These are phyloP conservation scores for Sporothrix luriei DNA, from an alignment of 2,329 filamentous ascomycete genomes.

Conservation along the genomic window DNA sequence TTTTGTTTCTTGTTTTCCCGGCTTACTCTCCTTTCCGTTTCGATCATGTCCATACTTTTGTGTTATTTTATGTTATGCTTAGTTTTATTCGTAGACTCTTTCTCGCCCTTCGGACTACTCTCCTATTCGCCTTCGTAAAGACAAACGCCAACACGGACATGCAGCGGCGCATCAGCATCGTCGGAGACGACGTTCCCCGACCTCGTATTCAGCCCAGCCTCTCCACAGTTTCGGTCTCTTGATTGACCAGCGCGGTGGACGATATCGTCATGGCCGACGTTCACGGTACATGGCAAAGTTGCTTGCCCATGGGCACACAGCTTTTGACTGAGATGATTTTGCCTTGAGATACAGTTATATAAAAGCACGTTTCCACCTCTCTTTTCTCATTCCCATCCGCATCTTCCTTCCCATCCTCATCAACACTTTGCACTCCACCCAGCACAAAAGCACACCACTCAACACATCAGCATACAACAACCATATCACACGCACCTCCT, in stretches of 20 bases:
- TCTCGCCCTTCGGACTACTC: no score
- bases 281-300: no score
- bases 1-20: constrained; percentile 15
- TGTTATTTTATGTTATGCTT: background rate
- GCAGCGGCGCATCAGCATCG: background rate
- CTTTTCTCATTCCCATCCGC: background rate
- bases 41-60: background rate
- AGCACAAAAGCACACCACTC: background rate
- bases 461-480: background rate
- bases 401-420: background rate
- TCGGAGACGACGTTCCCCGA: background rate
- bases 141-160: constrained; percentile 1
- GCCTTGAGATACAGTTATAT: constrained; percentile 2
- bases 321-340: background rate
- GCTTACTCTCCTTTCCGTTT: constrained; percentile 15
- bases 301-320: background rate
- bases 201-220: constrained; percentile 17
- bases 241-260: background rate
- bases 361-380: background rate
- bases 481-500: background rate
- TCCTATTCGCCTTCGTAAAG: background rate
- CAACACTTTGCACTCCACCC: background rate
- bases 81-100: no score
- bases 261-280: background rate
- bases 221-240: background rate